phyloP scores from a whole-genome alignment of 768 basidiomycete species.

The Termitomyces sp. region DNA sequence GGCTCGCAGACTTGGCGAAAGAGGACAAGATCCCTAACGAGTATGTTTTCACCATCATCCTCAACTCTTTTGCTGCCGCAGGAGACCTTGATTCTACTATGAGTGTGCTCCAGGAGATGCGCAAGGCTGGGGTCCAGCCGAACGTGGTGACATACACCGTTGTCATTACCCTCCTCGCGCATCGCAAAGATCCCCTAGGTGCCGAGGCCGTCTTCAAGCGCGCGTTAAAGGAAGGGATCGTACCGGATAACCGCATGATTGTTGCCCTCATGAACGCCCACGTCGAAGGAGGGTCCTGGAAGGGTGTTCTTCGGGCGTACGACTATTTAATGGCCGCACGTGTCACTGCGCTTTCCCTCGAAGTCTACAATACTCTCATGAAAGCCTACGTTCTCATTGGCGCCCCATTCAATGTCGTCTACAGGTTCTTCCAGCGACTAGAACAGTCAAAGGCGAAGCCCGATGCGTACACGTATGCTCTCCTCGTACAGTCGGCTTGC shows the following conservation, averaged over 20 bases:
- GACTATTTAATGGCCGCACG: constrained; percentile 44
- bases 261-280: constrained; percentile 77
- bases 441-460: constrained; percentile 47
- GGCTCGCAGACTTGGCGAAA: constrained; percentile 48
- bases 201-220: constrained; percentile 65
- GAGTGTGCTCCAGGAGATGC: constrained; percentile 58
- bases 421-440: constrained; percentile 56
- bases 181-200: constrained; percentile 52
- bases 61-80: constrained; percentile 49
- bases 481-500: constrained; percentile 78
- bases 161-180: constrained; percentile 62
- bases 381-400: constrained; percentile 82
- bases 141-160: constrained; percentile 56
- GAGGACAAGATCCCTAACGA: constrained; percentile 49
- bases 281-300: constrained; percentile 77
- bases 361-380: constrained; percentile 72
- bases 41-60: constrained; percentile 54
- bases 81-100: constrained; percentile 52
- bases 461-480: constrained; percentile 59
- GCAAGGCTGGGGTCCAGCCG: constrained; percentile 38
- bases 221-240: constrained; percentile 56
- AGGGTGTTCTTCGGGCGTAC: constrained; percentile 65
- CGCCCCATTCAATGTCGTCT: constrained; percentile 65
- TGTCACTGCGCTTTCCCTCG: constrained; percentile 41
- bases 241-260: constrained; percentile 61